A percentile compares a stretch with the other conserved stretches of the same genome.
Evolutionary conservation across 345 rosid genomes (phyloP).

Genomic region (Corchorus capsularis): DNA sequence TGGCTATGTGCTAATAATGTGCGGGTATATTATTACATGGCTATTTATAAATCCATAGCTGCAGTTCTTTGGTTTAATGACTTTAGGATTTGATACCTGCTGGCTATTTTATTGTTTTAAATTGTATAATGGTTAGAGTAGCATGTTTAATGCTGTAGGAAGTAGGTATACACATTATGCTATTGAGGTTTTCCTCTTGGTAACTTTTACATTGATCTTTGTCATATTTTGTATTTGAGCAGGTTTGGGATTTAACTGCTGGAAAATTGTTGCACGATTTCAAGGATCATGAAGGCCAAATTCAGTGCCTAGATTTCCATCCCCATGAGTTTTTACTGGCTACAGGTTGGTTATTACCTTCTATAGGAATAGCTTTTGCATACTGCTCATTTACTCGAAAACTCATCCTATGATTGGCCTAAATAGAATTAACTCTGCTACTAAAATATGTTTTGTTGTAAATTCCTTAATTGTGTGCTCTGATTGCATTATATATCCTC

Average conservation of each 20-base stretch:
- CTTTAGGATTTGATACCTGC: background rate
- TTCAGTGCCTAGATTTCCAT: slow-evolving; percentile 98
- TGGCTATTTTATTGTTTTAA: slow-evolving; percentile 2
- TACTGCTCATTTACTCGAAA: background rate
- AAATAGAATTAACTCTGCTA: background rate
- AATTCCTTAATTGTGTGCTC: background rate
- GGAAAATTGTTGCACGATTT: slow-evolving; percentile 93
- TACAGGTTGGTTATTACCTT: slow-evolving; percentile 62
- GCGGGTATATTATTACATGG: slow-evolving; percentile 2
- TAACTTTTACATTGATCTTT: slow-evolving; percentile 8
- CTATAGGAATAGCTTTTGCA: background rate
- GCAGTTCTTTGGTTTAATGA: background rate
- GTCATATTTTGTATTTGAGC: slow-evolving; percentile 22
- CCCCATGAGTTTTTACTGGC: slow-evolving; percentile 94
- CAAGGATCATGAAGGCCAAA: slow-evolving; percentile 90
- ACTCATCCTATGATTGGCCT: slow-evolving; percentile 7
- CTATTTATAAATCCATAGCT: background rate
- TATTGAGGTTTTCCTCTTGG: background rate
- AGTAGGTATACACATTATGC: background rate
- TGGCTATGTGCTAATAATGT: background rate
- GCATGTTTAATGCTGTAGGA: background rate
- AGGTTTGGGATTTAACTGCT: slow-evolving; percentile 99
- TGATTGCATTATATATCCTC: background rate
- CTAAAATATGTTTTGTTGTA: background rate
- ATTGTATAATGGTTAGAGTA: background rate